These are phyloP conservation scores for Hypsizygus marmoreus DNA, from an alignment of 768 basidiomycete species.

Conservation along the genomic window DNA sequence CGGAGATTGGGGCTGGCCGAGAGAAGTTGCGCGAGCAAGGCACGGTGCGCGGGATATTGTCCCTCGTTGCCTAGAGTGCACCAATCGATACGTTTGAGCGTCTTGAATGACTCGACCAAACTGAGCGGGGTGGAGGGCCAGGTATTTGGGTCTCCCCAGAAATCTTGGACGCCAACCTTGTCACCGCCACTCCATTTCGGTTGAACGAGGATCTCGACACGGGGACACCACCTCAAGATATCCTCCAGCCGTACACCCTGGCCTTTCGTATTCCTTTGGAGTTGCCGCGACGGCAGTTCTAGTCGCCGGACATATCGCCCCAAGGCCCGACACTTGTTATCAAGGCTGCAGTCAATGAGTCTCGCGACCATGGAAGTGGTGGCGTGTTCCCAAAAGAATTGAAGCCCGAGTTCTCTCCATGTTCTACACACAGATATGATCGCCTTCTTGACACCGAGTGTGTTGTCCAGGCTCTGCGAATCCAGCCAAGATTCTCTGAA, in stretches of 20 bases:
- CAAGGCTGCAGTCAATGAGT: background rate
- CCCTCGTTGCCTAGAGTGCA: conserved; percentile 2
- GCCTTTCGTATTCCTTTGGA: background rate
- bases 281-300: background rate
- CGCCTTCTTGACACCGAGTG: background rate
- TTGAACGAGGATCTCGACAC: conserved; percentile 1
- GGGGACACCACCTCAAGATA: conserved; percentile 2
- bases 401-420: background rate
- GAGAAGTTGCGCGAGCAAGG: background rate
- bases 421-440: background rate
- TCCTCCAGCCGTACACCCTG: background rate
- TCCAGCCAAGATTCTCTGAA: conserved; percentile 4
- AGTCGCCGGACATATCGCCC: background rate
- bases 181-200: background rate
- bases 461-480: background rate
- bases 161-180: background rate
- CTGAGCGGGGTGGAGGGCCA: background rate
- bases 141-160: background rate
- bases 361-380: background rate
- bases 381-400: conserved; percentile 3
- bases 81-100: conserved; percentile 1
- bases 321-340: background rate
- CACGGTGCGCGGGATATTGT: background rate
- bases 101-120: no score
- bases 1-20: background rate